These are phyloP conservation scores for Adansonia digitata DNA, from an alignment of 345 rosid species.

Conservation along the genomic window DNA sequence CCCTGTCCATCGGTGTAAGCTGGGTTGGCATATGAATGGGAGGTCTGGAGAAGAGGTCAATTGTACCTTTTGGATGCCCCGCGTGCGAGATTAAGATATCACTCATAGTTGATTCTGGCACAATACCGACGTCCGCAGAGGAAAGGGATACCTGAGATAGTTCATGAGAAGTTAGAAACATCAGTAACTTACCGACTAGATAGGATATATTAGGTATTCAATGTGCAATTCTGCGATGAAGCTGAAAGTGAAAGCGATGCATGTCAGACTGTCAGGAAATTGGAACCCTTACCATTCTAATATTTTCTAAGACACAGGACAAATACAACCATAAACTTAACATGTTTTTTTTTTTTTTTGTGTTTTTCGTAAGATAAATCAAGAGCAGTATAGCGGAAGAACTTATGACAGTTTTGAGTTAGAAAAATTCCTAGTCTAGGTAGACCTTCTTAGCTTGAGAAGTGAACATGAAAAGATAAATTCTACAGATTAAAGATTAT, in stretches of 20 bases:
- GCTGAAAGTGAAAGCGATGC: background rate
- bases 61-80: slow-evolving; percentile 47
- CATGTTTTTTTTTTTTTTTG: background rate
- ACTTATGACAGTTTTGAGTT: background rate
- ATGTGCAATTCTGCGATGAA: background rate
- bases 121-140: slow-evolving; percentile 63
- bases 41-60: slow-evolving; percentile 49
- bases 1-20: slow-evolving; percentile 77
- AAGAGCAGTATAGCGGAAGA: background rate
- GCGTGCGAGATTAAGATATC: slow-evolving; percentile 52
- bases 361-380: background rate
- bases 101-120: slow-evolving; percentile 64
- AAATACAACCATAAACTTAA: background rate
- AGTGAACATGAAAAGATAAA: background rate
- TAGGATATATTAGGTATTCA: background rate
- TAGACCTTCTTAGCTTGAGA: slow-evolving; percentile 2
- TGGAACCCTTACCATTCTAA: background rate
- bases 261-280: background rate
- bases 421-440: background rate
- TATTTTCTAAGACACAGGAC: background rate
- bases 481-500: background rate
- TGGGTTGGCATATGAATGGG: slow-evolving; percentile 52
- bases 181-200: background rate
- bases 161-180: background rate
- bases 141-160: slow-evolving; percentile 59